Evolutionary conservation across 108 stramenopile species (phyloP).

Genomic region (Mediolabrus comicus): DNA sequence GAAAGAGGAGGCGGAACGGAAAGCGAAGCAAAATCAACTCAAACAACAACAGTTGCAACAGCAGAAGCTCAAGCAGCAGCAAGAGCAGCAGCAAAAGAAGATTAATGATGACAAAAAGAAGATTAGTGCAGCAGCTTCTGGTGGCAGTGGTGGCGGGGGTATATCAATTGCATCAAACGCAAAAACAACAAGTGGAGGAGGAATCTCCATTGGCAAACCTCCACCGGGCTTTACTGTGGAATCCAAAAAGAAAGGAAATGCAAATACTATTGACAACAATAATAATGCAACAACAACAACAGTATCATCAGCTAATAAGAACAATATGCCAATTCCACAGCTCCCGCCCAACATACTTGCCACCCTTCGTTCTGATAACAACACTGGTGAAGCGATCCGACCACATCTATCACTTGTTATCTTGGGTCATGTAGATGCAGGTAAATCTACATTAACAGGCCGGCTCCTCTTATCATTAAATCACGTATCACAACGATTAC

Average conservation of each 20-base stretch:
- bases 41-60: background rate
- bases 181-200: background rate
- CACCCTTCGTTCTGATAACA: constrained; percentile 11
- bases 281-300: background rate
- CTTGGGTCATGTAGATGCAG: constrained; percentile 71
- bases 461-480: constrained; percentile 61
- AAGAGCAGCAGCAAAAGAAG: background rate
- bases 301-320: background rate
- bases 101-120: background rate
- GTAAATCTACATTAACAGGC: constrained; percentile 83
- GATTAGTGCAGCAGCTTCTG: background rate
- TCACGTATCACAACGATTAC: constrained; percentile 55
- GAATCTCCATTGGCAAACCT: constrained; percentile 6
- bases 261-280: background rate
- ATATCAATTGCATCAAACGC: constrained; percentile 7
- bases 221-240: constrained; percentile 18
- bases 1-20: constrained; percentile 34
- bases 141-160: background rate
- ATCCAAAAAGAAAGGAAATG: constrained; percentile 3
- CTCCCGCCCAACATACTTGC: constrained; percentile 16
- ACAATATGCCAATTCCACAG: constrained; percentile 11
- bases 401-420: constrained; percentile 47
- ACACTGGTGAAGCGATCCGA: constrained; percentile 6
- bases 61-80: constrained; percentile 8
- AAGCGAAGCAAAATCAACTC: constrained; percentile 30